Evolutionary conservation across 805 yeast species (phyloP).

Genomic region (Komagataella mondaviorum): DNA sequence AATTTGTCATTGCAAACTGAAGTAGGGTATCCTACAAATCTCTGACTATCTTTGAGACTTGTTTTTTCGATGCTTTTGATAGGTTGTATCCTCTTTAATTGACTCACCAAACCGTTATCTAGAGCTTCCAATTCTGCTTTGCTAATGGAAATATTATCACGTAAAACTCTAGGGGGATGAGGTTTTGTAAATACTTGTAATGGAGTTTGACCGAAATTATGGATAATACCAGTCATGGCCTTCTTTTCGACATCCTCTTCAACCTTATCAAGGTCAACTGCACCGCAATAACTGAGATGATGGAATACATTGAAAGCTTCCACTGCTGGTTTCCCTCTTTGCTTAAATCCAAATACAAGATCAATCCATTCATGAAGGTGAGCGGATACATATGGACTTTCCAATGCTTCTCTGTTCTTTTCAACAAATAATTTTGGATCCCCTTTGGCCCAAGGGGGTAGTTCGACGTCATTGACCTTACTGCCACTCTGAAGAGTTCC

Average conservation of each 20-base stretch:
- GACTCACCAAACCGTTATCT: background rate
- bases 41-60: conserved; percentile 4
- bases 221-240: conserved; percentile 74
- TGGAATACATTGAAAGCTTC: conserved; percentile 67
- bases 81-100: background rate
- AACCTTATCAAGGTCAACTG: conserved; percentile 62
- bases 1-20: background rate
- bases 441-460: conserved; percentile 78
- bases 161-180: conserved; percentile 37
- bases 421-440: conserved; percentile 65
- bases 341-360: conserved; percentile 70
- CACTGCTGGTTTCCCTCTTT: conserved; percentile 58
- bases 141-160: background rate
- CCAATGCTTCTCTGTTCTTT: conserved; percentile 73
- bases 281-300: conserved; percentile 75
- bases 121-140: background rate
- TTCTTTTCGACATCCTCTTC: conserved; percentile 60
- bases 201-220: conserved; percentile 90
- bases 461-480: conserved; percentile 41
- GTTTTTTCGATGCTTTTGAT: conserved; percentile 4
- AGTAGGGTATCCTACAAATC: background rate
- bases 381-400: conserved; percentile 66
- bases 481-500: conserved; percentile 55
- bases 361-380: conserved; percentile 80
- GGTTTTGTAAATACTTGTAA: conserved; percentile 53